Conservation (phyloP, 139 green algal species). For the Deuterostichococcus epilithicus region DNA sequence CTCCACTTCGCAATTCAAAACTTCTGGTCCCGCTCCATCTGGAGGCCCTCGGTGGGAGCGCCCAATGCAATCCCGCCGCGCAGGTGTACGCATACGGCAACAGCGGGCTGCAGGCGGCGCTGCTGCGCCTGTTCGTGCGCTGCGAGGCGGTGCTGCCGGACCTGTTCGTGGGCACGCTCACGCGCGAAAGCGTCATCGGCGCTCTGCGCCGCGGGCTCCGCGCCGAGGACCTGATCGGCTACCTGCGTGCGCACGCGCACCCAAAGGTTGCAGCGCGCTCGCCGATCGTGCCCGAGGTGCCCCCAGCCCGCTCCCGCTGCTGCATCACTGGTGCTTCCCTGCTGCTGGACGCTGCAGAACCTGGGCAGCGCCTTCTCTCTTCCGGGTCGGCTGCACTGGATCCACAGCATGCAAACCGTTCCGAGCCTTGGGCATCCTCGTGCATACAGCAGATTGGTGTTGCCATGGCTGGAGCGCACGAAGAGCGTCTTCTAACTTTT, state of each 20-base stretch:
- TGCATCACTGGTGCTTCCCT: background rate
- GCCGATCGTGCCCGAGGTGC: constrained; percentile 67
- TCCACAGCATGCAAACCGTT: too few relatives aligned
- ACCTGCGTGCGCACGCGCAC: constrained; percentile 70
- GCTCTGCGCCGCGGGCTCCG: constrained; percentile 62
- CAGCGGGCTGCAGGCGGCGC: constrained; percentile 53
- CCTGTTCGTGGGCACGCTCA: constrained; percentile 83
- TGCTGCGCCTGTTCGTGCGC: constrained; percentile 71
- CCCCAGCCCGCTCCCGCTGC: background rate
- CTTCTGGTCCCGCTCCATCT: too few relatives aligned
- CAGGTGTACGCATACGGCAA: constrained; percentile 86
- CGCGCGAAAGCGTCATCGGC: constrained; percentile 56
- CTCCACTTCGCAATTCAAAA: too few relatives aligned
- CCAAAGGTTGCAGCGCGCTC: constrained; percentile 28
- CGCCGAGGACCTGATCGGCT: constrained; percentile 62
- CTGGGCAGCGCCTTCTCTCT: too few relatives aligned
- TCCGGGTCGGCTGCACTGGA: too few relatives aligned
- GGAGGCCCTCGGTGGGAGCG: too few relatives aligned
- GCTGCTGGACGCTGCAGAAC: background rate
- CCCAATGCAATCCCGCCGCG: background rate
- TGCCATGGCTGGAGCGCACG: too few relatives aligned
- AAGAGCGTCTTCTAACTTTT: too few relatives aligned
- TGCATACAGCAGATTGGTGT: too few relatives aligned
- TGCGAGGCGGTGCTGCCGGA: constrained; percentile 84
- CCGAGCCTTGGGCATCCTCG: too few relatives aligned